These are phyloP conservation scores for Macrophomina phaseolina DNA, from an alignment of 2,329 filamentous ascomycete species.

Conservation along the genomic window DNA sequence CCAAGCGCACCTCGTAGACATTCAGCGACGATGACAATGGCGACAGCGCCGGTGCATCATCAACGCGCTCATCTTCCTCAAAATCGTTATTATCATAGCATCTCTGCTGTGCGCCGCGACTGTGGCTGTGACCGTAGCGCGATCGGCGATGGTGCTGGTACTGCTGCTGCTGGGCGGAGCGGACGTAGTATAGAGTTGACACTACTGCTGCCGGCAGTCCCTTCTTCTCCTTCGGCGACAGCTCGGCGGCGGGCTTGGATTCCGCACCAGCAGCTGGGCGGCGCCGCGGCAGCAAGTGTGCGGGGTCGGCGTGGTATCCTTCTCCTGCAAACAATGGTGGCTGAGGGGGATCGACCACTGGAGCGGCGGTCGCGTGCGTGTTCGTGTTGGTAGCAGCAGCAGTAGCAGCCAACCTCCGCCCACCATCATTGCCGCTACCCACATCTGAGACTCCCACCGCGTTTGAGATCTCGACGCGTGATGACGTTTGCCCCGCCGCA, in stretches of 20 bases:
- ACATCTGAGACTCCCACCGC: constrained; percentile 9
- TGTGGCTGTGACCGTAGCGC: constrained; percentile 33
- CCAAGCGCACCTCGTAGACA: constrained; percentile 73
- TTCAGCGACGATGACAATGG: neutral
- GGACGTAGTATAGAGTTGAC: constrained; percentile 64
- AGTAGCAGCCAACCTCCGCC: neutral
- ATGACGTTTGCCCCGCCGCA: neutral
- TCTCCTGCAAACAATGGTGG: neutral
- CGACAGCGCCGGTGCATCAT: neutral
- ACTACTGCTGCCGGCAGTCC: neutral
- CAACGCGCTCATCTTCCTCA: neutral
- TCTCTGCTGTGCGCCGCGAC: neutral
- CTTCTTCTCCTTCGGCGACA: neutral
- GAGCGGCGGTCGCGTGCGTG: neutral
- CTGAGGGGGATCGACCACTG: neutral
- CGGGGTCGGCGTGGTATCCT: neutral
- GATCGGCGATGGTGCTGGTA: constrained; percentile 41
- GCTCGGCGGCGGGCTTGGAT: neutral
- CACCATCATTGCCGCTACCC: neutral
- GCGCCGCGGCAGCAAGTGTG: neutral
- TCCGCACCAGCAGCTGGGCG: neutral
- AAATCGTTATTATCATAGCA: no score
- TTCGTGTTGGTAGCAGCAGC: neutral
- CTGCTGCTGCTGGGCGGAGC: constrained; percentile 58
- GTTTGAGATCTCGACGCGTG: neutral